A percentile compares a stretch with the other conserved stretches of the same genome.
Conservation (phyloP, 306 rosid genomes). For the Calophaca sinica region DNA sequence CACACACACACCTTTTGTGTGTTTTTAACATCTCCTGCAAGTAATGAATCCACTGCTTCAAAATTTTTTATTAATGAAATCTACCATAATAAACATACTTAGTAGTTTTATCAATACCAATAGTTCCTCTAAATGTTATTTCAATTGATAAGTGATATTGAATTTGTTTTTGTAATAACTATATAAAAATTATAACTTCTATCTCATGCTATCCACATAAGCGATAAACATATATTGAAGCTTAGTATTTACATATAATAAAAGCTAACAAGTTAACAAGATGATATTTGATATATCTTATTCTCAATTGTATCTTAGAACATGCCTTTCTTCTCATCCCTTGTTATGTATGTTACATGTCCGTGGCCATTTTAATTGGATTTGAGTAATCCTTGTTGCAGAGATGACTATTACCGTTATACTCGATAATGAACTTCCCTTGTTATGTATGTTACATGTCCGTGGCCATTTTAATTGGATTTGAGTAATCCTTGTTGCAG, state of each 20-base stretch:
- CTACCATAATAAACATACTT: too few species aligned
- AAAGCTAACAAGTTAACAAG: neutral
- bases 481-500: constrained; percentile 13
- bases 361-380: constrained; percentile 40
- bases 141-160: too few species aligned
- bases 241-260: neutral
- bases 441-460: neutral
- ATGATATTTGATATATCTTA: neutral
- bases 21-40: neutral
- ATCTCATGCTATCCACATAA: too few species aligned
- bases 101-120: too few species aligned
- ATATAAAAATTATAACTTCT: too few species aligned
- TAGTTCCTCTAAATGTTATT: too few species aligned
- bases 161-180: too few species aligned
- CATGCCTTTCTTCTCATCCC: neutral
- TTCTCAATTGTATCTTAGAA: neutral
- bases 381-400: constrained; percentile 18
- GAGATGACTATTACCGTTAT: constrained; percentile 26
- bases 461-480: constrained; percentile 40
- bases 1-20: neutral
- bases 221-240: neutral
- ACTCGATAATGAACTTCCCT: neutral
- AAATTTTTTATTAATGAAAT: too few species aligned
- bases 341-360: constrained; percentile 1
- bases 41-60: neutral